Evolutionary conservation across 1,139 yeast genomes (phyloP).

Genomic region (Candida mesenterica): DNA sequence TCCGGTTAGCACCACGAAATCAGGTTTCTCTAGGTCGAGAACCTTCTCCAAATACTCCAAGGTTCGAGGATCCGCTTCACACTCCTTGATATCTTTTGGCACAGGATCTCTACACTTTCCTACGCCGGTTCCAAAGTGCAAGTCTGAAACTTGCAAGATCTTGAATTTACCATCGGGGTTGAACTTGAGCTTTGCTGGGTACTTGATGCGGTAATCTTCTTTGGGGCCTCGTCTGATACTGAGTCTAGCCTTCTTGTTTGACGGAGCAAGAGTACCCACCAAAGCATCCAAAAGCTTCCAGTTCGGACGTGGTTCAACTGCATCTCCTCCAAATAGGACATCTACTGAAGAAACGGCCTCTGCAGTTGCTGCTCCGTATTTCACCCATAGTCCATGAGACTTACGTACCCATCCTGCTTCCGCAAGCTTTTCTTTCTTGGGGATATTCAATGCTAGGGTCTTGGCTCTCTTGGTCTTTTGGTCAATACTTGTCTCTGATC

Average conservation of each 20-base stretch:
- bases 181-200: constrained; percentile 26
- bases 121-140: constrained; percentile 76
- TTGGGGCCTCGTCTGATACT: constrained; percentile 30
- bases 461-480: constrained; percentile 1
- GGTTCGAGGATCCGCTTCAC: constrained; percentile 77
- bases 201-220: constrained; percentile 23
- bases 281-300: constrained; percentile 53
- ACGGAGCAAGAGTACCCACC: constrained; percentile 20
- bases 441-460: constrained; percentile 24
- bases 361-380: constrained; percentile 31
- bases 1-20: constrained; percentile 80
- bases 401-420: constrained; percentile 37
- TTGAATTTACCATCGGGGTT: constrained; percentile 54
- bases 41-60: constrained; percentile 57
- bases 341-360: constrained; percentile 48
- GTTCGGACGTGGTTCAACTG: constrained; percentile 72
- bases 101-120: constrained; percentile 75
- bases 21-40: constrained; percentile 72
- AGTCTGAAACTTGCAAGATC: constrained; percentile 81
- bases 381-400: constrained; percentile 50
- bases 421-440: constrained; percentile 29
- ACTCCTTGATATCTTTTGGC: constrained; percentile 45
- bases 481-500: neutral
- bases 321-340: constrained; percentile 68
- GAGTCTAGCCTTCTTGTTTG: constrained; percentile 21